Percentiles rank a stretch among this genome's conserved stretches.
These are phyloP conservation scores for Russula foetens DNA, from an alignment of 768 basidiomycete species.

Conservation along the genomic window DNA sequence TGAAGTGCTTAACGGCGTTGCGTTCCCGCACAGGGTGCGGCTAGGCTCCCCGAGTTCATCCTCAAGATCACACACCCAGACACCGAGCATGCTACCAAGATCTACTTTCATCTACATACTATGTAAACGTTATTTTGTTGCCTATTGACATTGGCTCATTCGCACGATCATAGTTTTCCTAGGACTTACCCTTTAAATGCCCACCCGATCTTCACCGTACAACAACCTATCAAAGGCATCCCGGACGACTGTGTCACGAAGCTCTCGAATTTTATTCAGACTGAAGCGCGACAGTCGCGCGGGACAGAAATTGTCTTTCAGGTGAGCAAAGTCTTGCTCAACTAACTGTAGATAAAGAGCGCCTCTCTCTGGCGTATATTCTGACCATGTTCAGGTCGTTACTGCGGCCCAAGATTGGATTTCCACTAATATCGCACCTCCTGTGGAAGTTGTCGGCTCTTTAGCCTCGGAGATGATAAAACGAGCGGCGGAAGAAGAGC, in stretches of 20 bases:
- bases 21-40: constrained; percentile 43
- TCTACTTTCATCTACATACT: constrained; percentile 59
- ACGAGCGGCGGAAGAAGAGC: constrained; percentile 62
- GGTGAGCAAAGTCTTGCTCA: constrained; percentile 33
- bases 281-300: constrained; percentile 53
- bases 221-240: constrained; percentile 57
- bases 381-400: constrained; percentile 41
- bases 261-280: constrained; percentile 51
- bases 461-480: constrained; percentile 73
- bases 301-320: constrained; percentile 78
- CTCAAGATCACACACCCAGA: constrained; percentile 66
- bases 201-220: constrained; percentile 57
- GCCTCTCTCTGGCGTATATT: neutral
- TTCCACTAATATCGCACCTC: constrained; percentile 43
- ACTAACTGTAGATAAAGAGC: neutral
- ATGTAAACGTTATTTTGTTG: constrained; percentile 40
- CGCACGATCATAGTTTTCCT: constrained; percentile 46
- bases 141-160: constrained; percentile 1
- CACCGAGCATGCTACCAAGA: constrained; percentile 42
- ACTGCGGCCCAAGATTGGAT: constrained; percentile 69
- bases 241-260: constrained; percentile 46
- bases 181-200: constrained; percentile 76
- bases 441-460: constrained; percentile 55
- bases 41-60: constrained; percentile 65
- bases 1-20: neutral